A percentile compares a stretch with the other conserved stretches of the same genome.
phyloP scores from a whole-genome alignment of 805 yeast species.

The Ogataea parapolymorpha region DNA sequence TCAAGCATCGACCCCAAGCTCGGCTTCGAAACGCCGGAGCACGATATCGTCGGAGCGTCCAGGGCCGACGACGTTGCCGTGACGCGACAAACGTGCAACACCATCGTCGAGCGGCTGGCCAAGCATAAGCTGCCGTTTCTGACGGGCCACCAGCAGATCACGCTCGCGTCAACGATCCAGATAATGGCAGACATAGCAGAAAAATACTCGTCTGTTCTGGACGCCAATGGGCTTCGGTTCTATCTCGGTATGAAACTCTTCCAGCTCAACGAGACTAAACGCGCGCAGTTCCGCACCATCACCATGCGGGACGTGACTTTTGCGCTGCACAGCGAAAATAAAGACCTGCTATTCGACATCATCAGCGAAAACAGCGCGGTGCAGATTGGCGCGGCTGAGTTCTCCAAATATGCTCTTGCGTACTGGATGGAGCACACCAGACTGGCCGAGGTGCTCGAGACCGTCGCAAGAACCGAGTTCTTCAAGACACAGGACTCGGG shows the following conservation, averaged over 20 bases:
- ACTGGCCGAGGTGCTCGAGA: constrained; percentile 55
- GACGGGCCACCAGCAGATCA: constrained; percentile 89
- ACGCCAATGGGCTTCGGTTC: constrained; percentile 67
- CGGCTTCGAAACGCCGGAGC: constrained; percentile 21
- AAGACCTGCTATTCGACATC: constrained; percentile 56
- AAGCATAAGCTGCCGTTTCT: constrained; percentile 70
- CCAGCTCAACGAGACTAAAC: constrained; percentile 39
- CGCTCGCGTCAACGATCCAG: constrained; percentile 66
- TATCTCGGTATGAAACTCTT: constrained; percentile 68
- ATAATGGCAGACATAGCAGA: constrained; percentile 56
- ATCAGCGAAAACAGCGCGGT: constrained; percentile 41
- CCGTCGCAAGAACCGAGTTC: constrained; percentile 71
- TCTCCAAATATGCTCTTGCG: constrained; percentile 58
- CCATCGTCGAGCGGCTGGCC: constrained; percentile 57
- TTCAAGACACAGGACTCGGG: constrained; percentile 35
- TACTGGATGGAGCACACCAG: constrained; percentile 62
- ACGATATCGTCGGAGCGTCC: constrained; percentile 21
- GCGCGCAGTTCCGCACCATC: constrained; percentile 34
- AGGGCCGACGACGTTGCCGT: constrained; percentile 25
- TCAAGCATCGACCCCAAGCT: constrained; percentile 23
- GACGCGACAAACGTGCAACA: constrained; percentile 34
- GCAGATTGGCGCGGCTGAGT: constrained; percentile 57
- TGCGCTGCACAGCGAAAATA: constrained; percentile 83
- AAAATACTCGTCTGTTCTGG: constrained; percentile 43
- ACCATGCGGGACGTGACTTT: constrained; percentile 80